Conservation (phyloP, 2,329 filamentous ascomycete genomes). For the Aspergillus cejpii region DNA sequence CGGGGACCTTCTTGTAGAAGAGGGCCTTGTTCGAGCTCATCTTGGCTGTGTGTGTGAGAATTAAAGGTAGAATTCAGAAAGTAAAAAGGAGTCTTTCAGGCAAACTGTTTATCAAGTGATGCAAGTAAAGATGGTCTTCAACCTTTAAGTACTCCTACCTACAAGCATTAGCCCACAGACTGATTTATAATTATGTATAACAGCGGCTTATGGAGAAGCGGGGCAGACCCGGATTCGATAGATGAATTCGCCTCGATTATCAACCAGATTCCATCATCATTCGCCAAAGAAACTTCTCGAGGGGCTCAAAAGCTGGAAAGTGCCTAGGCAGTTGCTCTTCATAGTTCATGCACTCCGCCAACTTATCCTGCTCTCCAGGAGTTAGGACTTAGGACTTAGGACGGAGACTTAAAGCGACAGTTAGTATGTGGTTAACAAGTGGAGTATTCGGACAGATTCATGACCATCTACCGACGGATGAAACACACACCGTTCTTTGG, state of each 20-base stretch:
- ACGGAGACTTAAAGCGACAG: not conserved
- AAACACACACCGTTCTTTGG: slow-evolving; percentile 18
- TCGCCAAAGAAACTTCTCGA: slow-evolving; percentile 26
- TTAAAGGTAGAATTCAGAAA: too few relatives aligned
- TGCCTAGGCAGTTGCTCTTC: not conserved
- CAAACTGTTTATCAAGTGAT: too few relatives aligned
- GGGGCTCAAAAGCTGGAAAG: slow-evolving; percentile 4
- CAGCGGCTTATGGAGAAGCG: slow-evolving; percentile 9
- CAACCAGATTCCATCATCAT: slow-evolving; percentile 19
- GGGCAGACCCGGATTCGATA: slow-evolving; percentile 11
- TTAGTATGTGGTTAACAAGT: not conserved
- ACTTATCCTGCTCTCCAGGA: not conserved
- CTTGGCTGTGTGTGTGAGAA: slow-evolving; percentile 11
- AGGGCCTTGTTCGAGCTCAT: slow-evolving; percentile 61
- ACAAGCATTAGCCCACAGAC: not conserved
- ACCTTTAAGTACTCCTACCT: too few relatives aligned
- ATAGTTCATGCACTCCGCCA: not conserved
- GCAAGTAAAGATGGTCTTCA: too few relatives aligned
- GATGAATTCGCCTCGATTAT: slow-evolving; percentile 13
- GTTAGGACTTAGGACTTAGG: not conserved
- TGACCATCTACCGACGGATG: slow-evolving; percentile 17
- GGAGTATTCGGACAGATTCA: slow-evolving; percentile 11
- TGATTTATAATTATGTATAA: not conserved
- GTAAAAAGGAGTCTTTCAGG: too few relatives aligned
- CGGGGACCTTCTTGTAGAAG: slow-evolving; percentile 64